A percentile compares a stretch with the other conserved stretches of the same genome.
Evolutionary conservation across 2,329 filamentous ascomycete genomes (phyloP).

Genomic region (Zymoseptoria brevis): DNA sequence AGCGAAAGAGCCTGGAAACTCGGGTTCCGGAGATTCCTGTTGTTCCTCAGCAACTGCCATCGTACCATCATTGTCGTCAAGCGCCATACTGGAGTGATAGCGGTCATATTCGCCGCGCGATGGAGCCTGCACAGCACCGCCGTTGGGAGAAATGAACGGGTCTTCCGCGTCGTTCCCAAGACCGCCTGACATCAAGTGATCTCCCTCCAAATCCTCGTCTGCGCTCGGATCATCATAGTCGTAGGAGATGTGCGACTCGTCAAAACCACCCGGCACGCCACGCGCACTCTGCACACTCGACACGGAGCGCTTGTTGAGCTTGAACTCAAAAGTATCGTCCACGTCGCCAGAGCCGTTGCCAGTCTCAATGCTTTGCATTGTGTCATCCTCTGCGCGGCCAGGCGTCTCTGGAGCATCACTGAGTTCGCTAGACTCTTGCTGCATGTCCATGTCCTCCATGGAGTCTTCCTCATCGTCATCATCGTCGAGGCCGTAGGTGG

Average conservation of each 20-base stretch:
- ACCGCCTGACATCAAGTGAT: conserved; percentile 28
- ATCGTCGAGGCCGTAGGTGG: conserved; percentile 83
- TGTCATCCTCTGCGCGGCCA: conserved; percentile 16
- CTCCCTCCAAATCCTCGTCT: conserved; percentile 36
- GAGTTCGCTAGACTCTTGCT: conserved; percentile 46
- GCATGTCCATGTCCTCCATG: conserved; percentile 46
- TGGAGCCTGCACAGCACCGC: conserved; percentile 25
- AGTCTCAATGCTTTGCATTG: conserved; percentile 23
- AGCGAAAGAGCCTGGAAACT: conserved; percentile 71
- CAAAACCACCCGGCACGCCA: conserved; percentile 74
- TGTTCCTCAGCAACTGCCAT: conserved; percentile 52
- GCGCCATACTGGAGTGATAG: conserved; percentile 24
- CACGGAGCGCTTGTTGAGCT: conserved; percentile 39
- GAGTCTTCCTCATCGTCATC: conserved; percentile 55
- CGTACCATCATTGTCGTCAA: conserved; percentile 36
- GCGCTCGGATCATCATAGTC: conserved; percentile 45
- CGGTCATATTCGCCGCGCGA: conserved; percentile 22
- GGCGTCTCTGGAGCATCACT: conserved; percentile 28
- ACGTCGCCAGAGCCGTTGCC: conserved; percentile 12
- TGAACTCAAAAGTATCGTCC: conserved; percentile 51
- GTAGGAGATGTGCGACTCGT: conserved; percentile 39
- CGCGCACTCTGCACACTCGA: conserved; percentile 13
- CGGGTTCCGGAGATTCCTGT: conserved; percentile 52
- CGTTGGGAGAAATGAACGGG: conserved; percentile 18
- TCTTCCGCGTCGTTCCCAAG: conserved; percentile 18